phyloP scores from a whole-genome alignment of 2,329 filamentous ascomycete genomes.

The Penicillium expansum region DNA sequence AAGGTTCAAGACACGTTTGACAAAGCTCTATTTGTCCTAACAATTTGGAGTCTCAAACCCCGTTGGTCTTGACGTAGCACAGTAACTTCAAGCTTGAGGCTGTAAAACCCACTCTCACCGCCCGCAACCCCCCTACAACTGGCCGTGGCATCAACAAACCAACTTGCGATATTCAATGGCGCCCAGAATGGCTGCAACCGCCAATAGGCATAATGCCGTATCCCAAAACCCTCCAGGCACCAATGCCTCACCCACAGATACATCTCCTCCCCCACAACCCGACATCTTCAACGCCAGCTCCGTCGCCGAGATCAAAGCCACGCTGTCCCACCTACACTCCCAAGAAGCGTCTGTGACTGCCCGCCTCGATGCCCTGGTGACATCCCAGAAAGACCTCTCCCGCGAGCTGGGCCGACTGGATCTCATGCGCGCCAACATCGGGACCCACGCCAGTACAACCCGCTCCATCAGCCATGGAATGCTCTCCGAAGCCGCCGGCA shows the following conservation, averaged over 20 bases:
- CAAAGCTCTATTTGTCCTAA: neutral
- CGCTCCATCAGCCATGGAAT: slow-evolving; percentile 84
- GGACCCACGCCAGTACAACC: slow-evolving; percentile 79
- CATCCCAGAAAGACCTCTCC: slow-evolving; percentile 80
- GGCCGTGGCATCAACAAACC: slow-evolving; percentile 19
- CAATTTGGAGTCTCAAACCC: neutral
- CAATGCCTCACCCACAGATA: slow-evolving; percentile 4
- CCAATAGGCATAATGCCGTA: slow-evolving; percentile 28
- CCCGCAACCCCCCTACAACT: slow-evolving; percentile 7
- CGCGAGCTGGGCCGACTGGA: slow-evolving; percentile 86
- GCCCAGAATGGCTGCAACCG: slow-evolving; percentile 17
- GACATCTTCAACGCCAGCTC: slow-evolving; percentile 68
- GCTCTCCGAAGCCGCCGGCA: slow-evolving; percentile 81
- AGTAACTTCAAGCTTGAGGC: neutral
- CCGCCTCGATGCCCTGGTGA: slow-evolving; percentile 72
- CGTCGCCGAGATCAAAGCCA: slow-evolving; percentile 74
- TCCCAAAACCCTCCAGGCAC: slow-evolving; percentile 3
- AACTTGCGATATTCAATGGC: slow-evolving; percentile 2
- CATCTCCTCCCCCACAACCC: slow-evolving; percentile 14
- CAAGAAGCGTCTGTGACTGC: slow-evolving; percentile 73
- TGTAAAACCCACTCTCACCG: slow-evolving; percentile 14
- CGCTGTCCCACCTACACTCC: slow-evolving; percentile 70
- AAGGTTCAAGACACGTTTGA: neutral
- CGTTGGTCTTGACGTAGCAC: neutral
- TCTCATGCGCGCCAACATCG: slow-evolving; percentile 80